phyloP scores from a whole-genome alignment of 129 eudicot species.

The Helianthus tuberosus region DNA sequence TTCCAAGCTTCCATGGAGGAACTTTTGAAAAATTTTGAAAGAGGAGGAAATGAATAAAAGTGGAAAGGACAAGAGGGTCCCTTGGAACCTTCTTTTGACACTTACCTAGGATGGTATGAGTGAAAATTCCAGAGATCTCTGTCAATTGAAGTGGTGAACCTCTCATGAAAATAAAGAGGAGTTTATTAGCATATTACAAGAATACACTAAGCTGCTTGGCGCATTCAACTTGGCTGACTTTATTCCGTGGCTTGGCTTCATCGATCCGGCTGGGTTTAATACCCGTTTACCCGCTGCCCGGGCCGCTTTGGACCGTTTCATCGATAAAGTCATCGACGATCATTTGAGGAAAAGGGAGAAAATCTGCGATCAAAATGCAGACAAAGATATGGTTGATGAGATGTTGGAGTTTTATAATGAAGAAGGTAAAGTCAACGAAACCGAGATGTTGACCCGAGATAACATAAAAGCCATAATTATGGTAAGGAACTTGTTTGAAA shows the following conservation, averaged over 20 bases:
- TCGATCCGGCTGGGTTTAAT: conserved; percentile 70
- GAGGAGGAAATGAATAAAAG: no score
- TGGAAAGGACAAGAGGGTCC: no score
- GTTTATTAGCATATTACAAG: conserved; percentile 71
- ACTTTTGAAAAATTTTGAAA: no score
- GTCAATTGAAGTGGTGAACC: no score
- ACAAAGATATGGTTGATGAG: conserved; percentile 80
- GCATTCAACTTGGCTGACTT: conserved; percentile 85
- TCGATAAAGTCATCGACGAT: conserved; percentile 42
- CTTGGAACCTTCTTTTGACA: no score
- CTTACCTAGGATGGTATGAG: no score
- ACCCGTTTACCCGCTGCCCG: conserved; percentile 58
- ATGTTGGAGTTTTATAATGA: conserved; percentile 60
- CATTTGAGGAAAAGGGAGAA: conserved; percentile 52
- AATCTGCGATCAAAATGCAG: conserved; percentile 12
- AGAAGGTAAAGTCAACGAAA: conserved; percentile 43
- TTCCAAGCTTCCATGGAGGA: no score
- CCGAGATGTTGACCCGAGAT: conserved; percentile 51
- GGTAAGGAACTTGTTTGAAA: conserved; percentile 7
- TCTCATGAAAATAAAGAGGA: conserved; percentile 66
- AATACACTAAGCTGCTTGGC: conserved; percentile 74
- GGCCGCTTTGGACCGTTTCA: conserved; percentile 52
- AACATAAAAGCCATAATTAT: conserved; percentile 33
- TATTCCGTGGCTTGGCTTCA: conserved; percentile 59
- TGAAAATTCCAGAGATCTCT: no score